Evolutionary conservation across 2,329 filamentous ascomycete species (phyloP), one percentile per base, ranked within the genome.

Genomic region (Colletotrichum kahawae): DNA sequence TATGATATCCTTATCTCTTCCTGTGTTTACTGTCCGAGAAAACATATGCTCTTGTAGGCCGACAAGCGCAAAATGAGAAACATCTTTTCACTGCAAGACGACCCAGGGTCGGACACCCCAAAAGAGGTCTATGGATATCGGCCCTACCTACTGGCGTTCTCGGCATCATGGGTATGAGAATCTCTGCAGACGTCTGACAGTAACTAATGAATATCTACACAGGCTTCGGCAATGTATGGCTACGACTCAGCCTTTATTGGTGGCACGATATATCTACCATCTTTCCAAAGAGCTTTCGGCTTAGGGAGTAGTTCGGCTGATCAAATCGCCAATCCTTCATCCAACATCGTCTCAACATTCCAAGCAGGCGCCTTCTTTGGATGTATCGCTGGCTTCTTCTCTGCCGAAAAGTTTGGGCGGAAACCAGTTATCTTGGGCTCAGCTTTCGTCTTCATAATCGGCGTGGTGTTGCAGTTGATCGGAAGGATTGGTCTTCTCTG

Each of bases 1-100:
- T 13, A 0, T 0, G 10, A 5, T n/a, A 48, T 48, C 0, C 7
- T 16, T 4, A 1, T 10, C 18, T 10, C 9, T 12, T 48, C 4
- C 5, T 13, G 6, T 6, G 18, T n/a, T 43, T 6, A 43, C 2
- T 43, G 4, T 18, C 2, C 0, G 18, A n/a, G 18, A 18, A 8
- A 43, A 10, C 2, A 9, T 4, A n/a, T n/a, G 5, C 38, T n/a
- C 8, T 10, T 21, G 43, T 21, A 2, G n/a, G 10, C n/a, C 2
- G 21, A 2, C 12, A 13, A 13, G 1, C 9, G 5, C n/a, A 48
- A 4, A 21, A 13, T 48, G 10, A 48, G 2, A 4, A 48, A 48
- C 2, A 7, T 48, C 1, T 21, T 48, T 48, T 48, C 43, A 5
- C 10, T 48, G 2, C 43, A 21, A 21, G 43, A 48, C 13, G 10